Evolutionary conservation across 2,329 filamentous ascomycete species (phyloP).

Genomic region (Pseudogymnoascus sp.): DNA sequence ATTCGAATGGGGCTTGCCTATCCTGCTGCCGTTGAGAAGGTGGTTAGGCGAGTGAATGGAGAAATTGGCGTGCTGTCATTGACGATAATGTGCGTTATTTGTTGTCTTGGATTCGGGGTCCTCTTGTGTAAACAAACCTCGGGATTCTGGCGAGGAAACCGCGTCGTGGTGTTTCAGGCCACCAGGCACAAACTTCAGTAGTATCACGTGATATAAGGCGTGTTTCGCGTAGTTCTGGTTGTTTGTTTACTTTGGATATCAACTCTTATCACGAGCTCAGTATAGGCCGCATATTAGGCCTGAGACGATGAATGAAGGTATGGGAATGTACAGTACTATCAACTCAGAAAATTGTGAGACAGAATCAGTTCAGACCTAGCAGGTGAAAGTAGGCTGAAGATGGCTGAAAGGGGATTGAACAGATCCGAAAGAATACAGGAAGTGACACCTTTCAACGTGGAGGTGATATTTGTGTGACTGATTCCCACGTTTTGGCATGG

Average conservation of each 20-base stretch:
- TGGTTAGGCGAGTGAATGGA: neutral
- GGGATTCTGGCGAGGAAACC: conserved; percentile 3
- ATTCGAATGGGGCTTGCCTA: neutral
- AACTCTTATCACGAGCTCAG: neutral
- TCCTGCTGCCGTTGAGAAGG: neutral
- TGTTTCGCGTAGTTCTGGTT: neutral
- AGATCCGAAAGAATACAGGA: neutral
- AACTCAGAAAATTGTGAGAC: neutral
- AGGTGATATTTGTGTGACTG: neutral
- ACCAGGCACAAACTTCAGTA: neutral
- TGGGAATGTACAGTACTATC: neutral
- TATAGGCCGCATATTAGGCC: neutral
- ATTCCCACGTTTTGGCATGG: neutral
- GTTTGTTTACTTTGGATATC: neutral
- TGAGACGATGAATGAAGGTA: neutral
- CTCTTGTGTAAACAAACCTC: conserved; percentile 7
- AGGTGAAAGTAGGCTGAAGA: neutral
- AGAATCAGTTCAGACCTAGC: neutral
- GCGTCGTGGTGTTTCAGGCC: conserved; percentile 6
- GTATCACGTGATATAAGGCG: neutral
- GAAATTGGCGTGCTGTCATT: neutral
- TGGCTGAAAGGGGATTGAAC: neutral
- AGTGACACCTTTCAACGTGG: neutral
- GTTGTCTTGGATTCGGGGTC: conserved; percentile 3
- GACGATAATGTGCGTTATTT: neutral